phyloP scores from a whole-genome alignment of 176 grass and related monocot species.

The Chloris gayana region DNA sequence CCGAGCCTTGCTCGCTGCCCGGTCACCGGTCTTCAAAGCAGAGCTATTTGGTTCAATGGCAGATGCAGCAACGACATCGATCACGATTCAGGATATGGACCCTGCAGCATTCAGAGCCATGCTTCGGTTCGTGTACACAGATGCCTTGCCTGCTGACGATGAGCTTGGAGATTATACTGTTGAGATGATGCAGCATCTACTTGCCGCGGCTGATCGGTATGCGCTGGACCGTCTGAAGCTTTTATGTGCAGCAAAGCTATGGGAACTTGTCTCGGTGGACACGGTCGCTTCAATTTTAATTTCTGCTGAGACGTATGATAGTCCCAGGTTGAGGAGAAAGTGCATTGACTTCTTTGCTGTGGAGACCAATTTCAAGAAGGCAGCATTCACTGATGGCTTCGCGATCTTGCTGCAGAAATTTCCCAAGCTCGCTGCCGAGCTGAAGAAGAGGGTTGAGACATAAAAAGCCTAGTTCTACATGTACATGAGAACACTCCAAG shows the following conservation, averaged over 20 bases:
- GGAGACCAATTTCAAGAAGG: conserved; percentile 46
- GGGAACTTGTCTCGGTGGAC: conserved; percentile 24
- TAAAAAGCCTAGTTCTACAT: too few species aligned
- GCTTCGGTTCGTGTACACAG: too few species aligned
- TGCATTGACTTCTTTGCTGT: conserved; percentile 52
- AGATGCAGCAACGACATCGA: too few species aligned
- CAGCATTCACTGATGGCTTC: conserved; percentile 27
- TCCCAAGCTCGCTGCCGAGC: conserved; percentile 1
- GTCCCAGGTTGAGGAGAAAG: conserved; percentile 41
- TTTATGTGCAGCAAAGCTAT: conserved; percentile 39
- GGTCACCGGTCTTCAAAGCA: too few species aligned
- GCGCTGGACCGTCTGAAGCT: conserved; percentile 53
- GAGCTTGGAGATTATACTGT: neutral
- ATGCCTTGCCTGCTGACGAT: neutral
- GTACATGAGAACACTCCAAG: too few species aligned
- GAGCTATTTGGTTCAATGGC: too few species aligned
- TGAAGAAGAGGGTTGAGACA: neutral
- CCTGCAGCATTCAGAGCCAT: too few species aligned
- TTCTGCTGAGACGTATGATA: conserved; percentile 49
- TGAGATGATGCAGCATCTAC: conserved; percentile 7
- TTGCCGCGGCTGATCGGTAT: conserved; percentile 63
- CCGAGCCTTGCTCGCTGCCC: too few species aligned
- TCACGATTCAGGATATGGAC: too few species aligned
- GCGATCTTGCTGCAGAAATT: conserved; percentile 11
- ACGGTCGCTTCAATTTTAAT: conserved; percentile 38